Conservation (phyloP, 73 alveolate genomes). For the Symbiodinium natans region DNA sequence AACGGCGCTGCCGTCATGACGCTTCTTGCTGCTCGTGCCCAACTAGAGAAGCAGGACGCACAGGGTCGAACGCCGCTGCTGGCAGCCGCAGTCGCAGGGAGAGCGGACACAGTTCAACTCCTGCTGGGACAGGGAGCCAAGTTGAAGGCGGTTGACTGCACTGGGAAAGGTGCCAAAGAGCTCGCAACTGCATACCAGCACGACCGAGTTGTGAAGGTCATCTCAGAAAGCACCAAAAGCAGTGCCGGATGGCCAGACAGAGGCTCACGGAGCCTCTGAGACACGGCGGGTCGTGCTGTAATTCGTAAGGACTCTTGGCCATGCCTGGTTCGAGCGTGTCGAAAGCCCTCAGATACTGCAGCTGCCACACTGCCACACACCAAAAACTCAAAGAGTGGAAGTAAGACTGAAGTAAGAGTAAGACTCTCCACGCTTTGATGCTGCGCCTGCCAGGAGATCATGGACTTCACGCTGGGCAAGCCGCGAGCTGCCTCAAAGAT, state of each 20-base stretch:
- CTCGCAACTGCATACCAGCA: conserved; percentile 76
- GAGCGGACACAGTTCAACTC: conserved; percentile 7
- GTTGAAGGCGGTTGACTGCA: conserved; percentile 24
- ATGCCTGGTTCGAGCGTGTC: too few species aligned
- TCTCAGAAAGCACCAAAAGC: too few species aligned
- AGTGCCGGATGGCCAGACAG: too few species aligned
- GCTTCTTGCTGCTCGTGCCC: conserved; percentile 42
- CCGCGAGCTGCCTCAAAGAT: conserved; percentile 26
- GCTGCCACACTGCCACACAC: too few species aligned
- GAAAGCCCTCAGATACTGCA: too few species aligned
- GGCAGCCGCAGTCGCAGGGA: conserved; percentile 83
- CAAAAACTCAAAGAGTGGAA: too few species aligned
- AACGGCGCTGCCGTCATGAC: conserved; percentile 77
- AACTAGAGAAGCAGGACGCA: conserved; percentile 72
- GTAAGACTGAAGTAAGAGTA: too few species aligned
- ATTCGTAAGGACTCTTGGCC: too few species aligned
- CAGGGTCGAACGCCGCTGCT: conserved; percentile 76
- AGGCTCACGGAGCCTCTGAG: too few species aligned
- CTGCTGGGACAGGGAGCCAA: conserved; percentile 72
- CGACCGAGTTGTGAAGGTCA: conserved; percentile 60
- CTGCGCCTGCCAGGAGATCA: conserved; percentile 29
- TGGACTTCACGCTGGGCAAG: conserved; percentile 54
- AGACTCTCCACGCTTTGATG: neutral
- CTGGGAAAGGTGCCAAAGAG: conserved; percentile 73
- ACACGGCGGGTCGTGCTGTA: too few species aligned